Conservation (phyloP, 306 rosid species). For the Lathyrus tuberosus region DNA sequence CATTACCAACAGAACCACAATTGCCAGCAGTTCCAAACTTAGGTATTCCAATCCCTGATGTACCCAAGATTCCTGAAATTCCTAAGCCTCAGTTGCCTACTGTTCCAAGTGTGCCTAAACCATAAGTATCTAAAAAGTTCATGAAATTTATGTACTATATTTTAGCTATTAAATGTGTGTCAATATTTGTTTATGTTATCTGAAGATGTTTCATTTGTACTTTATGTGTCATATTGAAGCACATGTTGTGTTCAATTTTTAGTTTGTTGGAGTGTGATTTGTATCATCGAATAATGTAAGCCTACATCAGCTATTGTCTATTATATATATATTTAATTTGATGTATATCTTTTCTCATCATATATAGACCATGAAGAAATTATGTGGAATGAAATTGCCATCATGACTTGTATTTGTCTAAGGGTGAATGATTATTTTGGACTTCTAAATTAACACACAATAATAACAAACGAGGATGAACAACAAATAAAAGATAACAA, state of each 20-base stretch:
- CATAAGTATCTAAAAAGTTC: slow-evolving; percentile 13
- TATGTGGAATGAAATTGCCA: not conserved
- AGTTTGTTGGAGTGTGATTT: slow-evolving; percentile 9
- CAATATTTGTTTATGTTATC: too few species aligned
- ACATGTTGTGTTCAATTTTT: slow-evolving; percentile 27
- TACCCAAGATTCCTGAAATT: not conserved
- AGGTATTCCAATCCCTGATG: not conserved
- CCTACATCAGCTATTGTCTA: not conserved
- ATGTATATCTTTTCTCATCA: not conserved
- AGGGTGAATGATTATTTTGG: too few species aligned
- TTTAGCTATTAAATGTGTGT: not conserved
- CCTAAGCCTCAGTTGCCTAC: slow-evolving; percentile 31
- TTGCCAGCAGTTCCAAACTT: slow-evolving; percentile 11
- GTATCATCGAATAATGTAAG: not conserved
- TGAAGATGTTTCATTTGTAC: slow-evolving; percentile 28
- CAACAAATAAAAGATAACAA: too few species aligned
- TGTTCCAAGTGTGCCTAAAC: not conserved
- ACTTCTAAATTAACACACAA: too few species aligned
- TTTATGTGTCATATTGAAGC: slow-evolving; percentile 20
- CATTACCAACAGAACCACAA: not conserved
- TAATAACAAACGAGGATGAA: too few species aligned
- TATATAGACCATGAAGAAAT: not conserved
- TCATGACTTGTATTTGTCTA: not conserved
- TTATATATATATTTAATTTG: not conserved
- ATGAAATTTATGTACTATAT: slow-evolving; percentile 1